phyloP scores from a whole-genome alignment of 805 yeast genomes.

The Zygosaccharomyces gambellarensis region DNA sequence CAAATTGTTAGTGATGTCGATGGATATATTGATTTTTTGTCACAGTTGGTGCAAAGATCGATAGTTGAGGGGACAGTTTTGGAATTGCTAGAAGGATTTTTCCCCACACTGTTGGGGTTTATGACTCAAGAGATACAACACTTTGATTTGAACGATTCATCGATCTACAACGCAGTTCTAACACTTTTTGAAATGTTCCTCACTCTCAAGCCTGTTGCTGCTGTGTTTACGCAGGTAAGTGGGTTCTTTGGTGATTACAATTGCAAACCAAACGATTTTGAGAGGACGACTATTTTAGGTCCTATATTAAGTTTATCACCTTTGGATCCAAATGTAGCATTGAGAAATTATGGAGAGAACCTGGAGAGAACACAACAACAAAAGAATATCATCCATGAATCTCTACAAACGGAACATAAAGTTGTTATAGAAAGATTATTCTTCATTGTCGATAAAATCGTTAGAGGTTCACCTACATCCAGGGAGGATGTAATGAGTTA shows the following conservation, averaged over 20 bases:
- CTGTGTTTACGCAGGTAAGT: constrained; percentile 51
- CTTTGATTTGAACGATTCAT: constrained; percentile 45
- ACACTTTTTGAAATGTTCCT: constrained; percentile 55
- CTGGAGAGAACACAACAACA: constrained; percentile 39
- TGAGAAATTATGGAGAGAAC: constrained; percentile 42
- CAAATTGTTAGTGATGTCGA: constrained; percentile 31
- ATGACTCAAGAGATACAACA: constrained; percentile 17
- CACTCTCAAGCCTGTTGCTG: constrained; percentile 56
- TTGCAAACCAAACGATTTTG: constrained; percentile 48
- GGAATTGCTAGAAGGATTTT: constrained; percentile 53
- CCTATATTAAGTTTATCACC: constrained; percentile 76
- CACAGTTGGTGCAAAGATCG: constrained; percentile 53
- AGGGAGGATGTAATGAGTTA: constrained; percentile 61
- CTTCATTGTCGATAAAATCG: constrained; percentile 62
- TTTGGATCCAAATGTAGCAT: constrained; percentile 46
- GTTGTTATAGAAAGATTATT: constrained; percentile 60
- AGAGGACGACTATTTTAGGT: constrained; percentile 64
- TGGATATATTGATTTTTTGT: constrained; percentile 43
- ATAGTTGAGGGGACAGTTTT: constrained; percentile 60
- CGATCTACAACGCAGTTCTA: constrained; percentile 47
- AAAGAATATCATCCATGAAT: constrained; percentile 47
- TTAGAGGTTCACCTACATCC: constrained; percentile 65
- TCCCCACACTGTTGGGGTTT: constrained; percentile 32
- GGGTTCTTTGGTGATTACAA: constrained; percentile 47
- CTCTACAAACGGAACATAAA: constrained; percentile 60